These are phyloP conservation scores for Ensete glaucum DNA, from an alignment of 176 grass and related monocot genomes.

Conservation along the genomic window DNA sequence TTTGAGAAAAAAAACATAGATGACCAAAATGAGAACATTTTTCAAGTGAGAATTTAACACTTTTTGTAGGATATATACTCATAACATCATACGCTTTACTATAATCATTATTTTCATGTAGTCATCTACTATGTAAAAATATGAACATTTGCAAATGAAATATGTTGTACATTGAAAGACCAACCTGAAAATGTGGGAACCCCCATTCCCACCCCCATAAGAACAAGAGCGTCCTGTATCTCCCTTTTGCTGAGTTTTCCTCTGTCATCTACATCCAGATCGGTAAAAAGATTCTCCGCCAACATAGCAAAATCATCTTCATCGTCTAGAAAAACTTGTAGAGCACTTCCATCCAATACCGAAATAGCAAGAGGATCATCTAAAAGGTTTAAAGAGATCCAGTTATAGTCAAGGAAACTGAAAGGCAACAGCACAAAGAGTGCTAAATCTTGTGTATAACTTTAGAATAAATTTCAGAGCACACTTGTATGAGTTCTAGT, in stretches of 20 bases:
- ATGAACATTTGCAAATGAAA: neutral
- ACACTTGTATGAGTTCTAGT: neutral
- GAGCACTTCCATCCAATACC: conserved; percentile 11
- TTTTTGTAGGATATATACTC: neutral
- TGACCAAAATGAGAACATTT: too few species aligned
- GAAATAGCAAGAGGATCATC: conserved; percentile 12
- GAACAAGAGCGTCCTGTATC: conserved; percentile 1
- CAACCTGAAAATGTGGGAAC: conserved; percentile 9
- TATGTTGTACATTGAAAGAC: neutral
- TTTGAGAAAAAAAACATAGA: too few species aligned
- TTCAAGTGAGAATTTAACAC: too few species aligned
- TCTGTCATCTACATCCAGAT: conserved; percentile 11
- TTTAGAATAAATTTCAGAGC: neutral
- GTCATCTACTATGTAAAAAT: too few species aligned
- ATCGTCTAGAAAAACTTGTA: conserved; percentile 6
- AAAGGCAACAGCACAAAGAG: neutral
- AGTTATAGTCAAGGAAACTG: neutral
- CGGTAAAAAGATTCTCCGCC: conserved; percentile 13
- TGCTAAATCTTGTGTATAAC: neutral
- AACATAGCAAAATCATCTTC: conserved; percentile 22
- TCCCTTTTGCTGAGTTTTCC: neutral
- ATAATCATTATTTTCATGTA: neutral
- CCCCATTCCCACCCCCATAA: neutral
- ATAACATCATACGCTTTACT: neutral
- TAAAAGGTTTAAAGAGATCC: neutral